Percentiles rank a stretch among this genome's conserved stretches.
These are phyloP conservation scores for Fusarium secorum DNA, from an alignment of 2,329 filamentous ascomycete genomes.

Conservation along the genomic window DNA sequence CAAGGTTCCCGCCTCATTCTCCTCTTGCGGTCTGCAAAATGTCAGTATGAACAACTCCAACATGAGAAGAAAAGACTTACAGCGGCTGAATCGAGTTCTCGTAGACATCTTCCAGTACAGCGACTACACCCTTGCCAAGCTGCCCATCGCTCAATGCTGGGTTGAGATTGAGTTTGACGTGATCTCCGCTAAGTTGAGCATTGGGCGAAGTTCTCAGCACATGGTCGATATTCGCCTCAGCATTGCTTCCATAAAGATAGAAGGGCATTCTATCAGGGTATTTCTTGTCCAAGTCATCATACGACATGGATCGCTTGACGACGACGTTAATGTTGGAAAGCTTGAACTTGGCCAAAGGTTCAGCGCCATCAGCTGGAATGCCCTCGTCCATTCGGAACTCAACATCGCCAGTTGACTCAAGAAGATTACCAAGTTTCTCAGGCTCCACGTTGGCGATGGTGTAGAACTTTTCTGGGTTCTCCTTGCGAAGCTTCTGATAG, in stretches of 20 bases:
- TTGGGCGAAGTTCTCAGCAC: background rate
- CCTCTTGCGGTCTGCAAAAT: background rate
- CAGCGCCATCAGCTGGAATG: background rate
- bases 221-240: background rate
- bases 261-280: background rate
- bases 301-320: background rate
- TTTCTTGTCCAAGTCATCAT: background rate
- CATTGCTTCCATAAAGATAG: background rate
- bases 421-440: background rate
- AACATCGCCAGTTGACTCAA: background rate
- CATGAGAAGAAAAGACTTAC: rapidly evolving
- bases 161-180: background rate
- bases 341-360: background rate
- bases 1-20: background rate
- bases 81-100: background rate
- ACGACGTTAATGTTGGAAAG: rapidly evolving
- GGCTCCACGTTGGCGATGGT: background rate
- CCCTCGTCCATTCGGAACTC: background rate
- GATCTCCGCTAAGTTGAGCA: background rate
- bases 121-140: background rate
- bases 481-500: background rate
- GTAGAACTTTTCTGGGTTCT: background rate
- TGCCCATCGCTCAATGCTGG: background rate
- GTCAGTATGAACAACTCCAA: background rate
- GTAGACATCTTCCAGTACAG: background rate